A percentile compares a stretch with the other conserved stretches of the same genome.
Evolutionary conservation across 1,284 basidiomycete species (phyloP).

Genomic region (Tilletiopsis washingtonensis): DNA sequence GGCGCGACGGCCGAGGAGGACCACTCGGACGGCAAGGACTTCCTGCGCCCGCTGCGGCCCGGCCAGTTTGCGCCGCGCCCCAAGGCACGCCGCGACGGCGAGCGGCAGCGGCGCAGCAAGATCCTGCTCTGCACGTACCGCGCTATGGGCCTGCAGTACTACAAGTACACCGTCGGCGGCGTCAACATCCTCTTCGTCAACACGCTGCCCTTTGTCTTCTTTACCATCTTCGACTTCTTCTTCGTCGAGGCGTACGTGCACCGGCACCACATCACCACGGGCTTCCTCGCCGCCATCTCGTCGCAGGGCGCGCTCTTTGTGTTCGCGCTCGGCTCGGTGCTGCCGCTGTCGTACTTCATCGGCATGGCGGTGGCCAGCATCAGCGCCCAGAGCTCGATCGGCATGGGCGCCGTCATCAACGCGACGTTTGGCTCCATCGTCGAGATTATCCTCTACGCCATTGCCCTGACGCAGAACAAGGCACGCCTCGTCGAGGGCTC

Average conservation of each 20-base stretch:
- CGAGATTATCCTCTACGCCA: conserved; percentile 87
- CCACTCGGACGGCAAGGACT: conserved; percentile 37
- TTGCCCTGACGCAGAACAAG: conserved; percentile 80
- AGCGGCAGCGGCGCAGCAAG: conserved; percentile 52
- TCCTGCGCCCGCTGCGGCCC: conserved; percentile 42
- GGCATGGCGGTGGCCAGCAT: conserved; percentile 99
- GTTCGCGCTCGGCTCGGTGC: conserved; percentile 78
- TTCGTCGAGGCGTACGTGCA: conserved; percentile 69
- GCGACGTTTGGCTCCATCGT: conserved; percentile 97
- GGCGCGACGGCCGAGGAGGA: conserved; percentile 23
- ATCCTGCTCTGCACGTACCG: conserved; percentile 92
- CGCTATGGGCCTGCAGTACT: conserved; percentile 83
- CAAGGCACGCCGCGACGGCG: conserved; percentile 48
- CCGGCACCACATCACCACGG: conserved; percentile 53
- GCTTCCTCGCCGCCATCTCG: conserved; percentile 63
- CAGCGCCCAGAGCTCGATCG: conserved; percentile 93
- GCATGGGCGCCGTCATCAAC: conserved; percentile 99
- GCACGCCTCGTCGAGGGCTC: conserved; percentile 93
- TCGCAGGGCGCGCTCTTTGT: conserved; percentile 75
- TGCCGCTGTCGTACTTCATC: conserved; percentile 97
- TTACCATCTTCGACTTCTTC: conserved; percentile 88
- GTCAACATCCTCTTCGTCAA: conserved; percentile 99
- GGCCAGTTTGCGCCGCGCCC: conserved; percentile 48
- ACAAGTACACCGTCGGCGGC: conserved; percentile 98
- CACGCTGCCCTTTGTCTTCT: conserved; percentile 83